phyloP scores from a whole-genome alignment of 2,329 filamentous ascomycete genomes.

The Colletotrichum musicola region DNA sequence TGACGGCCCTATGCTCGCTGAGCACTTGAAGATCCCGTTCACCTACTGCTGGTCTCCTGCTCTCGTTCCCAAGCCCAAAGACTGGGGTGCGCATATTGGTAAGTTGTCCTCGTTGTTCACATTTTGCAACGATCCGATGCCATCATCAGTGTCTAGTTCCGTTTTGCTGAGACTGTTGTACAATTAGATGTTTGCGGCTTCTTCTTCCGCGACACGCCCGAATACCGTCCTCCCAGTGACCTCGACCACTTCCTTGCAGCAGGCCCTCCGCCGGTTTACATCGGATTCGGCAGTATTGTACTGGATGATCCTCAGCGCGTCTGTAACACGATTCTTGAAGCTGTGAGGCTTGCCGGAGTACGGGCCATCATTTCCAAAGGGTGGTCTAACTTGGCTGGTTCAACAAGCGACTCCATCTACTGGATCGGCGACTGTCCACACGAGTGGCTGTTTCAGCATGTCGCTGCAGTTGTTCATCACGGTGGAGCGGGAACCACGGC shows the following conservation, averaged over 20 bases:
- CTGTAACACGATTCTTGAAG: conserved; percentile 60
- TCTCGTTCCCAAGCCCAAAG: conserved; percentile 73
- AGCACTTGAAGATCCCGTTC: conserved; percentile 75
- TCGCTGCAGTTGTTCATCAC: conserved; percentile 25
- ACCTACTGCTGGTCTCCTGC: conserved; percentile 84
- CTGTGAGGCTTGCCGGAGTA: conserved; percentile 58
- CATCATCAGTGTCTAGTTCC: too few species aligned
- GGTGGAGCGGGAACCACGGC: conserved; percentile 30
- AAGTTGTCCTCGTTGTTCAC: conserved; percentile 36
- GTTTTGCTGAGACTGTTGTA: neutral
- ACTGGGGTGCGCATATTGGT: conserved; percentile 73
- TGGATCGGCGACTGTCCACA: conserved; percentile 30
- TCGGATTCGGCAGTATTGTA: conserved; percentile 70
- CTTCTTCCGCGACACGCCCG: conserved; percentile 54
- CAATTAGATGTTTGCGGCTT: conserved; percentile 57
- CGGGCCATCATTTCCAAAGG: conserved; percentile 62
- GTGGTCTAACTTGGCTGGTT: conserved; percentile 21
- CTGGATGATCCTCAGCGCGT: conserved; percentile 61
- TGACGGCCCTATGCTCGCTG: conserved; percentile 77
- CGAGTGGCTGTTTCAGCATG: conserved; percentile 27
- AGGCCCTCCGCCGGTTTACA: conserved; percentile 65
- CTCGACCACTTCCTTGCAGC: conserved; percentile 57
- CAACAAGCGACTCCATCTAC: conserved; percentile 51
- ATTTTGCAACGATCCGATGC: neutral
- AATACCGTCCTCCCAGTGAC: conserved; percentile 54